Evolutionary conservation across 495 filamentous ascomycete genomes (phyloP), one percentile per base, ranked within the genome.

Genomic region (Penicillium desertorum): DNA sequence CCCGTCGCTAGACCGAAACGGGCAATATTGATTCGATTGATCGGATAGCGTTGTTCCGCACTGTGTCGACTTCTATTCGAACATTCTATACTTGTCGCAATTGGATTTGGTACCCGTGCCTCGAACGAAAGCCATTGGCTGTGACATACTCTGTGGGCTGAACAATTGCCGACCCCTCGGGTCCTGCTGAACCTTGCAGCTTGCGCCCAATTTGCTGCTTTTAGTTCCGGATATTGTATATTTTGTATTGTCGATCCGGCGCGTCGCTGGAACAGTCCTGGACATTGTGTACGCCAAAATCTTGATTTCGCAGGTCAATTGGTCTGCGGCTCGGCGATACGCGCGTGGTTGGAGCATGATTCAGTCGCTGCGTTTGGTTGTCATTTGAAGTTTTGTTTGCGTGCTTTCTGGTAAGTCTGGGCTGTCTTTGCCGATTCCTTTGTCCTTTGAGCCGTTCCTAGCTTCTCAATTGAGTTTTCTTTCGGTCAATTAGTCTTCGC

Each of bases 321-420:
- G 60, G 63, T 32, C 37, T 19, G 22, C 46, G 44, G 23, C 42
- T 48, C 42, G 19, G 39, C 36, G 22, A 61, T 61, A 62, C 59
- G 66, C 67, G 67, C 66, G 59, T 52, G 55, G 45, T 51, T 56
- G 59, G 72, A 71, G 71, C 62, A 74, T 74, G 68, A 58, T 68
- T 61, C 63, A 71, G 57, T 37, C 56, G 56, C 63, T 65, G 61
- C 65, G 62, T 71, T 68, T 72, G 62, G 60, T 45, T 36, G 42
- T 49, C 54, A 61, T 63, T 58, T 64, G 62, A 56, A 60, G 57
- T 45, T 62, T 25, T 47, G 64, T 71, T 72, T 76, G 69, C 61
- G 64, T 61, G 63, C 63, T 64, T 63, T 57, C 29, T 64, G 67
- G 72, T 75, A 65, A 74, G 70, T 47, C 22, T 12, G 3, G 9